Conservation (phyloP, 768 basidiomycete species). For the Suillus fuscotomentosus region DNA sequence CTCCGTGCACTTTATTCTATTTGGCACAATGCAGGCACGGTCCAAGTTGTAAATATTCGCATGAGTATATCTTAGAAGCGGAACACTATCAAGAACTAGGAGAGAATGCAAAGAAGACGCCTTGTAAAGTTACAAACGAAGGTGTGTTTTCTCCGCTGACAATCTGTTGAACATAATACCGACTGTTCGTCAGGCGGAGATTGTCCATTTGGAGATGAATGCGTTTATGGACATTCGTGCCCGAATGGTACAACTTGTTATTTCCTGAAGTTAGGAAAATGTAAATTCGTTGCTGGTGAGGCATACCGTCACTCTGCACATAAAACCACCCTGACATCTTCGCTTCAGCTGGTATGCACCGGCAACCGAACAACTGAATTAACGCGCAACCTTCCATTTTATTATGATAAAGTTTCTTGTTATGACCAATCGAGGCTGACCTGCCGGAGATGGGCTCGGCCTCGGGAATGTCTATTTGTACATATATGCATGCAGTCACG, state of each 20-base stretch:
- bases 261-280: constrained; percentile 51
- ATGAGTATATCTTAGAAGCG: constrained; percentile 56
- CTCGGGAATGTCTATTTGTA: constrained; percentile 26
- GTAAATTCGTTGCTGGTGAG: constrained; percentile 62
- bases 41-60: constrained; percentile 55
- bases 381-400: constrained; percentile 6
- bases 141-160: constrained; percentile 33
- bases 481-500: constrained; percentile 28
- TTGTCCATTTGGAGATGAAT: constrained; percentile 60
- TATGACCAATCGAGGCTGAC: background rate
- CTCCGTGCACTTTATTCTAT: constrained; percentile 68
- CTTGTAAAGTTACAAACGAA: constrained; percentile 59
- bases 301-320: constrained; percentile 16
- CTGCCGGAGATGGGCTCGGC: constrained; percentile 7
- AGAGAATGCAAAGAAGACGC: constrained; percentile 57
- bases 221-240: constrained; percentile 40
- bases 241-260: constrained; percentile 52
- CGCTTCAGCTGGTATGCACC: constrained; percentile 41
- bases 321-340: constrained; percentile 7
- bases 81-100: constrained; percentile 55
- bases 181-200: constrained; percentile 40
- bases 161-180: constrained; percentile 4
- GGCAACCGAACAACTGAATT: constrained; percentile 19
- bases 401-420: constrained; percentile 4
- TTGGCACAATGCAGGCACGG: constrained; percentile 61